These are phyloP conservation scores for Diutina mesorugosa DNA, from an alignment of 1,139 yeast species.

Conservation along the genomic window DNA sequence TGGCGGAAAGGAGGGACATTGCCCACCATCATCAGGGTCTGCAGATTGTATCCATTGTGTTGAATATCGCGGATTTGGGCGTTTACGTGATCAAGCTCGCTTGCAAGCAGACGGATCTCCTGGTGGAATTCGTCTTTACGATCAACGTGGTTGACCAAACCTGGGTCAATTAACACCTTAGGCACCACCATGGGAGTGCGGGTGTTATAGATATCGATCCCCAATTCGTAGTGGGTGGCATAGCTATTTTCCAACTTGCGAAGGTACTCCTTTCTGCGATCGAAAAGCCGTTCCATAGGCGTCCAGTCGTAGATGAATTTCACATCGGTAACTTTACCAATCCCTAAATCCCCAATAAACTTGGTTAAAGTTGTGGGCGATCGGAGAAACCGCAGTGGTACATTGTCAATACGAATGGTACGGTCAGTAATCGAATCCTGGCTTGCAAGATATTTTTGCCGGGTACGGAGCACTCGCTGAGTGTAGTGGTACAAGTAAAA, in stretches of 20 bases:
- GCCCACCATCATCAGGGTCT: slow-evolving; percentile 2
- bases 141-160: not conserved
- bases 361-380: not conserved
- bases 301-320: slow-evolving; percentile 45
- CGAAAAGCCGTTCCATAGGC: slow-evolving; percentile 29
- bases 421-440: slow-evolving; percentile 90
- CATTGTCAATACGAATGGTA: slow-evolving; percentile 80
- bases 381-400: slow-evolving; percentile 51
- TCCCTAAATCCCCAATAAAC: slow-evolving; percentile 48
- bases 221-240: slow-evolving; percentile 30
- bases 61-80: slow-evolving; percentile 1
- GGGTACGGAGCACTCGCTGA: slow-evolving; percentile 27
- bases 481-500: slow-evolving; percentile 25
- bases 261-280: slow-evolving; percentile 19
- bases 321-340: slow-evolving; percentile 46
- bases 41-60: not conserved
- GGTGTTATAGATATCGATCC: slow-evolving; percentile 24
- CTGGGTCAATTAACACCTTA: slow-evolving; percentile 4
- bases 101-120: slow-evolving; percentile 3
- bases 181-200: slow-evolving; percentile 5
- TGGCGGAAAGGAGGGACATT: not conserved
- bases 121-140: not conserved
- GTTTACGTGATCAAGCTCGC: slow-evolving; percentile 9
- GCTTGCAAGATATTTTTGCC: slow-evolving; percentile 68
- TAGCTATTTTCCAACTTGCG: slow-evolving; percentile 31